Conservation (phyloP, 2,329 filamentous ascomycete genomes). For the Cytospora chrysosperma region DNA sequence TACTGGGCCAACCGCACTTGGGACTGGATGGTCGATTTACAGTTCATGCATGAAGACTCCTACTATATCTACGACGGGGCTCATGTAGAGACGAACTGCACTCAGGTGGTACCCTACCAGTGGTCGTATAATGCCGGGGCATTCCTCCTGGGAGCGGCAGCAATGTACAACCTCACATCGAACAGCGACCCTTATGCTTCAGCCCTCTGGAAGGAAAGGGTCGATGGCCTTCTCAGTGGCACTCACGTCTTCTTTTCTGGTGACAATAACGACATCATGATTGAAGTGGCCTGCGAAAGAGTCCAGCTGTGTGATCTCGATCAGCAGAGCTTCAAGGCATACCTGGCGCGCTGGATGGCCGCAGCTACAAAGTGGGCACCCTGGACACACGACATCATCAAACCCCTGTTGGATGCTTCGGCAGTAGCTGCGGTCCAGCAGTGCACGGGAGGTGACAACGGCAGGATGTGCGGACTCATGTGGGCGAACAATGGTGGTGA, state of each 20-base stretch:
- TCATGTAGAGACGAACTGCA: slow-evolving; percentile 57
- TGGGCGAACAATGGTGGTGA: slow-evolving; percentile 51
- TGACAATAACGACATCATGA: slow-evolving; percentile 52
- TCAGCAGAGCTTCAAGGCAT: slow-evolving; percentile 64
- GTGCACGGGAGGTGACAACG: slow-evolving; percentile 56
- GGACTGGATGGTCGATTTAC: slow-evolving; percentile 58
- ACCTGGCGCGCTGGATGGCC: slow-evolving; percentile 61
- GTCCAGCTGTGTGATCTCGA: slow-evolving; percentile 59
- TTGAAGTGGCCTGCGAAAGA: slow-evolving; percentile 64
- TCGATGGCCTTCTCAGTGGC: slow-evolving; percentile 56
- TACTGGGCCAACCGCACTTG: slow-evolving; percentile 72
- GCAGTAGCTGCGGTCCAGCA: slow-evolving; percentile 57
- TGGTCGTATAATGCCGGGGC: slow-evolving; percentile 70
- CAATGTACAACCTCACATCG: slow-evolving; percentile 64
- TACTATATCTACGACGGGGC: slow-evolving; percentile 59
- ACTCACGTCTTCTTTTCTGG: slow-evolving; percentile 49
- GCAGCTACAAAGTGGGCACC: slow-evolving; percentile 63
- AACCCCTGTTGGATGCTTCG: slow-evolving; percentile 53
- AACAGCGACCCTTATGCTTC: slow-evolving; percentile 27
- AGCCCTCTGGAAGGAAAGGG: slow-evolving; percentile 54
- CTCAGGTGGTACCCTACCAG: slow-evolving; percentile 57
- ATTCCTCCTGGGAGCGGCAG: slow-evolving; percentile 64
- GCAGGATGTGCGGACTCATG: slow-evolving; percentile 58
- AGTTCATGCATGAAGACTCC: slow-evolving; percentile 53
- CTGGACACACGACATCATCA: slow-evolving; percentile 52